Evolutionary conservation across 225 moss, liverwort and hornwort species (phyloP).

Genomic region (Rhytidiadelphus loreus): DNA sequence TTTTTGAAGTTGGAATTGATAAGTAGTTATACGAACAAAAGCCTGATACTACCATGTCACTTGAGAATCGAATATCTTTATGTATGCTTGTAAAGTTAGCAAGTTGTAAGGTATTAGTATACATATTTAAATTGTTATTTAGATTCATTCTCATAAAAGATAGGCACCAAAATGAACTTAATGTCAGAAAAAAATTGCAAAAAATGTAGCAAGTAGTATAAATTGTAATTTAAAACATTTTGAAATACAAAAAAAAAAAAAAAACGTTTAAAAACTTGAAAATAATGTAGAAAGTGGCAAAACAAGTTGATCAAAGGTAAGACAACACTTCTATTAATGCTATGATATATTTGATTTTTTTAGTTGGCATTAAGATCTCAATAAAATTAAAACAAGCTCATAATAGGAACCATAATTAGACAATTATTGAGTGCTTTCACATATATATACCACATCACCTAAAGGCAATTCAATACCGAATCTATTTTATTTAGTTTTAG

Average conservation of each 20-base stretch:
- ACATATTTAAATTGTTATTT: not conserved
- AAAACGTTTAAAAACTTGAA: accelerated
- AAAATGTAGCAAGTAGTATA: not conserved
- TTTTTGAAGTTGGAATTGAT: not conserved
- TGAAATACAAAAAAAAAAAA: not conserved
- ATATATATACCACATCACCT: not conserved
- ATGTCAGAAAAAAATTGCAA: not conserved
- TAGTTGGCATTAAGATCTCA: accelerated
- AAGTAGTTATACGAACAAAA: not conserved
- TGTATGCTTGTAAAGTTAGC: not conserved
- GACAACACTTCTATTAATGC: not conserved
- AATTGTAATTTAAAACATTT: not conserved
- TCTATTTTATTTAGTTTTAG: not conserved
- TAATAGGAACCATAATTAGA: not conserved
- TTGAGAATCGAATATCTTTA: not conserved
- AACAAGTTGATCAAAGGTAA: not conserved
- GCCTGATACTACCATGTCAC: accelerated
- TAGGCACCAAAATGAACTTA: not conserved
- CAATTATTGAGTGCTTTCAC: not conserved
- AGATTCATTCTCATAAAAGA: not conserved
- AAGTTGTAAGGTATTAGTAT: not conserved
- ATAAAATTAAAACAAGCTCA: no score
- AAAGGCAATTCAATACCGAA: not conserved
- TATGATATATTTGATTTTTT: not conserved
- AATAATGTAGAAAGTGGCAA: not conserved